A percentile compares a stretch with the other conserved stretches of the same genome.
These are phyloP conservation scores for Aureobasidium mangrovei DNA, from an alignment of 2,329 filamentous ascomycete genomes.

Conservation along the genomic window DNA sequence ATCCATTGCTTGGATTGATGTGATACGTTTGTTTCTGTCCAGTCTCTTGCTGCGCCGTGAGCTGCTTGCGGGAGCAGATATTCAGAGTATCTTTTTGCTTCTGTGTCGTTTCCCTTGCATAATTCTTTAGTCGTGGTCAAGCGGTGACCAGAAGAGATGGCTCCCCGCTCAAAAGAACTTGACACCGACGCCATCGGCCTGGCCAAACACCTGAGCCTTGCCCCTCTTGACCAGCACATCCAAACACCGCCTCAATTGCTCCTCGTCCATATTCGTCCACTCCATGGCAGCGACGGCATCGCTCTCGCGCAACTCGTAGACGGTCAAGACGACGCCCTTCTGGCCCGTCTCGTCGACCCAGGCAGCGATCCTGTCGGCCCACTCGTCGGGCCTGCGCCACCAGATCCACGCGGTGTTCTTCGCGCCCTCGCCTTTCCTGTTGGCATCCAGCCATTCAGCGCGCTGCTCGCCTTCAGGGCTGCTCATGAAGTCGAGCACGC, in stretches of 20 bases:
- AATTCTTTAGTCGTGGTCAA: too few relatives aligned
- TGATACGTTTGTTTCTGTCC: too few relatives aligned
- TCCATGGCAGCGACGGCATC: conserved; percentile 56
- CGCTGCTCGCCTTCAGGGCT: conserved; percentile 43
- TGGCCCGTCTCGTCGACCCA: conserved; percentile 85
- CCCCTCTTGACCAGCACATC: conserved; percentile 77
- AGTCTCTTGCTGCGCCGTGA: too few relatives aligned
- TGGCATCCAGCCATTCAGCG: conserved; percentile 54
- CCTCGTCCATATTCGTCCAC: conserved; percentile 56
- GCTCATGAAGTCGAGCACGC: conserved; percentile 49
- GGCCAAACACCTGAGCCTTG: conserved; percentile 85
- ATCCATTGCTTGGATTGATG: too few relatives aligned
- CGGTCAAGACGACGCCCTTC: conserved; percentile 77
- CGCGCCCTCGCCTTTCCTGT: conserved; percentile 20
- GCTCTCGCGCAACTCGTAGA: conserved; percentile 87
- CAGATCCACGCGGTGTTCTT: conserved; percentile 62
- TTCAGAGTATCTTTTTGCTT: too few relatives aligned
- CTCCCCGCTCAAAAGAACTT: conserved; percentile 73
- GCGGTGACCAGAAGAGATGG: background rate
- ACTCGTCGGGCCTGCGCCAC: conserved; percentile 84
- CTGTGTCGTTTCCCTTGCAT: too few relatives aligned
- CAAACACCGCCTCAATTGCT: conserved; percentile 70
- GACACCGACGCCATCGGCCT: conserved; percentile 71
- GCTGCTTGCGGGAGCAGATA: too few relatives aligned
- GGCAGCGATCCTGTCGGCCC: conserved; percentile 66